phyloP scores from a whole-genome alignment of 345 rosid genomes.

The Brassica incana region DNA sequence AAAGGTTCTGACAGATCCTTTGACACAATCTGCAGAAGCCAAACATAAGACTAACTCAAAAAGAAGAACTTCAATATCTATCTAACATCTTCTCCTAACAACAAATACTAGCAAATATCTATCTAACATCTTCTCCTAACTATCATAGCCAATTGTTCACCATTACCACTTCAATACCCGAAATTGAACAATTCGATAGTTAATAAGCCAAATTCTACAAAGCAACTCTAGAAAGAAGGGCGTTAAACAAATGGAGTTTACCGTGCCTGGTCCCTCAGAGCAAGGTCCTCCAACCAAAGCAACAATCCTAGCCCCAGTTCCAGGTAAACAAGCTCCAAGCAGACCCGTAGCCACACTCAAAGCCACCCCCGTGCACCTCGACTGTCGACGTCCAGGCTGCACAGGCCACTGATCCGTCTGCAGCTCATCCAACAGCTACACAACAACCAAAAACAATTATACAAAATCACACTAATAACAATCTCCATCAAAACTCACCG shows the following conservation, averaged over 20 bases:
- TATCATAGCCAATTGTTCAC: slow-evolving; percentile 18
- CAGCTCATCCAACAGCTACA: slow-evolving; percentile 91
- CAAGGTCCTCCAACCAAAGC: slow-evolving; percentile 86
- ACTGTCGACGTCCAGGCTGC: slow-evolving; percentile 56
- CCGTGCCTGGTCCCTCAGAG: slow-evolving; percentile 87
- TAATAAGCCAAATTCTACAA: slow-evolving; percentile 5
- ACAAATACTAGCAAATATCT: not conserved
- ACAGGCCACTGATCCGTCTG: slow-evolving; percentile 97
- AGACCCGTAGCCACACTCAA: slow-evolving; percentile 88
- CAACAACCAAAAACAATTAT: not conserved
- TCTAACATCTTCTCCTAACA: not conserved
- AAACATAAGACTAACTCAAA: not conserved
- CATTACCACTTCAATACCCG: slow-evolving; percentile 4
- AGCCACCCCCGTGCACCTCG: slow-evolving; percentile 93
- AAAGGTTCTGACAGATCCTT: slow-evolving; percentile 96
- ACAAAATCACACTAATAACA: not conserved
- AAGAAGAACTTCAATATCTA: not conserved
- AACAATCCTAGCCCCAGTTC: slow-evolving; percentile 92
- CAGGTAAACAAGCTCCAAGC: slow-evolving; percentile 94
- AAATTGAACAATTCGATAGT: not conserved
- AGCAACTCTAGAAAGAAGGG: slow-evolving; percentile 20
- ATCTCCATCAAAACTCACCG: slow-evolving; percentile 47
- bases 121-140: not conserved
- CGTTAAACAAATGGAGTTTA: slow-evolving; percentile 41
- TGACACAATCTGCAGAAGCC: slow-evolving; percentile 79